phyloP scores from a whole-genome alignment of 2,329 filamentous ascomycete genomes.

The Epichloe coenophiala region DNA sequence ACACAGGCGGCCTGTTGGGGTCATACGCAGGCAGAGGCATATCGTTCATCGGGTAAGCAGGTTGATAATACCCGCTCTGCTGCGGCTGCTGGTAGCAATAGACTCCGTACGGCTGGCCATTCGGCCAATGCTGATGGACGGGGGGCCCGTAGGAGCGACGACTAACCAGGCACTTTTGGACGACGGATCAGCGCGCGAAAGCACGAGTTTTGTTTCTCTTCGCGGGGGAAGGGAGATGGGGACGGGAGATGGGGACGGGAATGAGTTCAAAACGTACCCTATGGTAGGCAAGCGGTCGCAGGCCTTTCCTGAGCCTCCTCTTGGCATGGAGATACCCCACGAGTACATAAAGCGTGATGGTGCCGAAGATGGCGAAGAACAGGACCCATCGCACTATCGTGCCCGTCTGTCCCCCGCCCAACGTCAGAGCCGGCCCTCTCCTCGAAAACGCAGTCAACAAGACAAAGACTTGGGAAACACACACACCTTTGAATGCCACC shows the following conservation, averaged over 20 bases:
- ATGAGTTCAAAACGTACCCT: slow-evolving; percentile 31
- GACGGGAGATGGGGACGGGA: no score
- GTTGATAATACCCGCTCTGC: slow-evolving; percentile 5
- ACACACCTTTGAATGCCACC: slow-evolving; percentile 18
- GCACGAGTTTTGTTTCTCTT: no score
- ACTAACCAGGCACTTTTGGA: slow-evolving; percentile 36
- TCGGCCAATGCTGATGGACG: slow-evolving; percentile 5
- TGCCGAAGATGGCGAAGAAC: slow-evolving; percentile 45
- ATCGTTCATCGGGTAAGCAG: slow-evolving; percentile 34
- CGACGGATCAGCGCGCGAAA: neutral
- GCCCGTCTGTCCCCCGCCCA: slow-evolving; percentile 33
- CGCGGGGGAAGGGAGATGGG: neutral
- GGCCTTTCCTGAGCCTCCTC: slow-evolving; percentile 49
- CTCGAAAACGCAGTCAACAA: neutral
- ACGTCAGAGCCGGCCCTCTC: neutral
- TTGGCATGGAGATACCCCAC: slow-evolving; percentile 60
- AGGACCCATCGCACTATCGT: slow-evolving; percentile 59
- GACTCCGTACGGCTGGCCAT: slow-evolving; percentile 14
- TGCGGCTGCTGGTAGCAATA: slow-evolving; percentile 11
- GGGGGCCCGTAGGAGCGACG: slow-evolving; percentile 15
- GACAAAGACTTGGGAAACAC: neutral
- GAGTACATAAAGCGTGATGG: slow-evolving; percentile 49
- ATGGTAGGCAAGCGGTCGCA: slow-evolving; percentile 56
- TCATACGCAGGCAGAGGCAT: slow-evolving; percentile 46
- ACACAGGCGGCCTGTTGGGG: slow-evolving; percentile 41